These are phyloP conservation scores for Claviceps sp. DNA, from an alignment of 2,329 filamentous ascomycete genomes.

Conservation along the genomic window DNA sequence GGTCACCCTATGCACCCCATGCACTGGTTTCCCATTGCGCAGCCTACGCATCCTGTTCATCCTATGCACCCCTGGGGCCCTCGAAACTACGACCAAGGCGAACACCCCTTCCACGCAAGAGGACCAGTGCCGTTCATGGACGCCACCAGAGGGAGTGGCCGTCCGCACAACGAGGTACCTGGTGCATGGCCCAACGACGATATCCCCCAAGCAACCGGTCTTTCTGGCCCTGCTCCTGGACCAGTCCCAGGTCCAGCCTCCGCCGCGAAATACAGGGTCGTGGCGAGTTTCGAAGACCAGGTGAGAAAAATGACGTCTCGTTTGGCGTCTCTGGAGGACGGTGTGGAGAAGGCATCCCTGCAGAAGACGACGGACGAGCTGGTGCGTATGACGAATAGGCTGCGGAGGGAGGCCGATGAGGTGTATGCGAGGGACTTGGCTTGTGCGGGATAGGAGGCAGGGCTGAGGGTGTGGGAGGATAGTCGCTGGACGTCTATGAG, in stretches of 20 bases:
- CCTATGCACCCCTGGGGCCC: not conserved
- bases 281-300: constrained; percentile 20
- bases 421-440: constrained; percentile 31
- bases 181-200: constrained; percentile 23
- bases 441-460: no score
- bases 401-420: constrained; percentile 33
- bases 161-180: constrained; percentile 8
- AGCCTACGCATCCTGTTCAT: no score
- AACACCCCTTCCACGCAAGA: constrained; percentile 3
- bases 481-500: no score
- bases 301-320: constrained; percentile 18
- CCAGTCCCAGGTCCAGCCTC: constrained; percentile 14
- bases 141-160: not conserved
- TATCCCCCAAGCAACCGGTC: no score
- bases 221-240: not conserved
- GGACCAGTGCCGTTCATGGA: not conserved
- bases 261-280: constrained; percentile 22
- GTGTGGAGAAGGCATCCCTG: constrained; percentile 10
- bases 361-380: constrained; percentile 26
- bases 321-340: constrained; percentile 11
- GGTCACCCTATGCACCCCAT: no score
- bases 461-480: no score
- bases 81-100: not conserved
- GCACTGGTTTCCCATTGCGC: no score
- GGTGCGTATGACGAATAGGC: constrained; percentile 21